Evolutionary conservation across 768 basidiomycete genomes (phyloP), one percentile per base, ranked within the genome.

Genomic region (Naematelia aurantialba): DNA sequence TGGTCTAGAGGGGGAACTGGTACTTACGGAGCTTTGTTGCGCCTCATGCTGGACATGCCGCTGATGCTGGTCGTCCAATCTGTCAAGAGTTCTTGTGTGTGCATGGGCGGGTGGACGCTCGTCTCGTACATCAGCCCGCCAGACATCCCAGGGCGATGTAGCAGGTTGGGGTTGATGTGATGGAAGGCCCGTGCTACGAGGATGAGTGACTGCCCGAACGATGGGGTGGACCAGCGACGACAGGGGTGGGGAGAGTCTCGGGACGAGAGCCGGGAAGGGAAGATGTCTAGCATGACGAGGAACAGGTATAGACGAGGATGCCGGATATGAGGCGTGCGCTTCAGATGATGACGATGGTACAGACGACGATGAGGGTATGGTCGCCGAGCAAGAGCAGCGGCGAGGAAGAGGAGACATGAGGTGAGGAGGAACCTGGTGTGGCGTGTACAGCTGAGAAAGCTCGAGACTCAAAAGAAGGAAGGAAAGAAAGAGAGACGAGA

Each of bases 61-160:
- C 19, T 46, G 45, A 31, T 45, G 55, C 21, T 34, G 22, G 66
- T 56, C 11, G 59, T 59, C 66, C 66, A 67, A 46, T 67, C 66
- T 17, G 66, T 63, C 57, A 67, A 51, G 42, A 67, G 47, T 34
- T 67, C 62, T 44, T 67, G 66, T 27, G 52, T 34, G 39, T 62
- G 55, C 54, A 59, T 61, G 19, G 46, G 55, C 17, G 45, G 24
- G 22, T 52, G 57, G 21, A 47, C 50, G 27, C 26, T 58, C 1
- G 58, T 49, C 50, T 67, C 60, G 55, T 63, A 67, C 24, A 67
- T 58, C 27, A 63, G 59, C 45, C 62, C 62, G 21, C 66, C 66
- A 30, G 59, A 51, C 59, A 63, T 59, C 50, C 45, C 47, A 21
- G 50, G 34, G 34, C 34, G 34, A 39, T 39, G 34, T 17, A 39